These are phyloP conservation scores for Cucurbita pepo DNA, from an alignment of 306 rosid genomes.

Conservation along the genomic window DNA sequence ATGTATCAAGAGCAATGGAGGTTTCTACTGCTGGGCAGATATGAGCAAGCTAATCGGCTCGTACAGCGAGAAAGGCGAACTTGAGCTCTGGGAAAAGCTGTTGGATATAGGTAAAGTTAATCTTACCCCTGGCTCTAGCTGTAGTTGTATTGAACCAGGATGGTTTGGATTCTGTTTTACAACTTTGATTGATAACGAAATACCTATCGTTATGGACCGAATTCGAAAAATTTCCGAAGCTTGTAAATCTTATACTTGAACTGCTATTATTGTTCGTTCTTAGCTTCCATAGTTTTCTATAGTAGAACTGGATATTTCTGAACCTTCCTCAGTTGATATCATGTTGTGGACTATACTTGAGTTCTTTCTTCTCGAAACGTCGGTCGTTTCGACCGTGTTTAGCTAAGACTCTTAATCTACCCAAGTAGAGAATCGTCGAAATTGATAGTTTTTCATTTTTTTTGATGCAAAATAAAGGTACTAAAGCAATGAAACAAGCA, in stretches of 20 bases:
- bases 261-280: neutral
- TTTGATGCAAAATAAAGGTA: neutral
- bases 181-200: slow-evolving; percentile 43
- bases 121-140: slow-evolving; percentile 72
- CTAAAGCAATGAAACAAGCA: neutral
- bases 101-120: slow-evolving; percentile 57
- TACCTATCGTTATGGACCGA: slow-evolving; percentile 60
- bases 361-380: neutral
- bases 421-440: neutral
- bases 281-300: neutral
- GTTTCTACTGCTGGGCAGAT: slow-evolving; percentile 89
- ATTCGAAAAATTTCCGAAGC: slow-evolving; percentile 39
- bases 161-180: slow-evolving; percentile 82
- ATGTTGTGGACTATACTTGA: neutral
- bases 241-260: slow-evolving; percentile 40
- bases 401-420: neutral
- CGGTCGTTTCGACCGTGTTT: neutral
- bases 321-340: neutral
- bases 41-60: slow-evolving; percentile 52
- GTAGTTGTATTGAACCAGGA: slow-evolving; percentile 84
- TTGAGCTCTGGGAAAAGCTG: slow-evolving; percentile 84
- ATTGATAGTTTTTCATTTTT: too few species aligned
- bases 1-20: slow-evolving; percentile 53
- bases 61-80: slow-evolving; percentile 80
- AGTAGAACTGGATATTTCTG: neutral